A percentile compares a stretch with the other conserved stretches of the same genome.
phyloP scores from a whole-genome alignment of 2,329 filamentous ascomycete species.

The Microcyclosporella mali region DNA sequence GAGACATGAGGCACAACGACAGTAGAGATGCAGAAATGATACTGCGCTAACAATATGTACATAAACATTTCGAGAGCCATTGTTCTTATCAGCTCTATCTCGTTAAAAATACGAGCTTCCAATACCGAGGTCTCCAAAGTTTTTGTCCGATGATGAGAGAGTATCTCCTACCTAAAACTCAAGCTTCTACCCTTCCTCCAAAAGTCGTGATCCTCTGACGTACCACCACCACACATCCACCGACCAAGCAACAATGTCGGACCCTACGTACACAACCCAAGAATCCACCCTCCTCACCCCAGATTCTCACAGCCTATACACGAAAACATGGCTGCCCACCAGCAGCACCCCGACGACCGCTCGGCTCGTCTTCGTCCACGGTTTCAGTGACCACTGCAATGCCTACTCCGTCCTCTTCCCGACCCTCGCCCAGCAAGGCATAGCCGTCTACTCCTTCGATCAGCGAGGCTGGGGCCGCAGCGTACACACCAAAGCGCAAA shows the following conservation, averaged over 20 bases:
- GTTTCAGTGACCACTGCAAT: conserved; percentile 78
- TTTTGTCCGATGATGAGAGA: too few species aligned
- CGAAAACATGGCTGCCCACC: conserved; percentile 51
- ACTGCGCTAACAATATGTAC: too few species aligned
- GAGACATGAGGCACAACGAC: too few species aligned
- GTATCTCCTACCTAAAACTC: too few species aligned
- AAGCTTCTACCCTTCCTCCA: too few species aligned
- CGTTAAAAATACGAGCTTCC: too few species aligned
- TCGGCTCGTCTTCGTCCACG: conserved; percentile 76
- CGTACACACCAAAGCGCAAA: conserved; percentile 55
- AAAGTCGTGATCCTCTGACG: too few species aligned
- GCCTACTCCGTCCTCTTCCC: conserved; percentile 71
- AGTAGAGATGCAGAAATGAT: too few species aligned
- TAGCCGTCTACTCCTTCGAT: conserved; percentile 72
- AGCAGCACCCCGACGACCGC: conserved; percentile 55
- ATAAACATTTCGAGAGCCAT: too few species aligned
- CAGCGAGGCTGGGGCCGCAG: conserved; percentile 84
- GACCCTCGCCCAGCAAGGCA: conserved; percentile 61
- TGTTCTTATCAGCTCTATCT: too few species aligned
- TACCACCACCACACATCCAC: too few species aligned
- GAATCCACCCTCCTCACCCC: conserved; percentile 48
- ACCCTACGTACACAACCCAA: conserved; percentile 31
- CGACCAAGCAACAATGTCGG: conserved; percentile 4
- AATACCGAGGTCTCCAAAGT: too few species aligned
- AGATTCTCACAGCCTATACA: conserved; percentile 53